Evolutionary conservation across 257 asterid genomes (phyloP), one percentile per base, ranked within the genome.

Genomic region (Forsythia suspensa): DNA sequence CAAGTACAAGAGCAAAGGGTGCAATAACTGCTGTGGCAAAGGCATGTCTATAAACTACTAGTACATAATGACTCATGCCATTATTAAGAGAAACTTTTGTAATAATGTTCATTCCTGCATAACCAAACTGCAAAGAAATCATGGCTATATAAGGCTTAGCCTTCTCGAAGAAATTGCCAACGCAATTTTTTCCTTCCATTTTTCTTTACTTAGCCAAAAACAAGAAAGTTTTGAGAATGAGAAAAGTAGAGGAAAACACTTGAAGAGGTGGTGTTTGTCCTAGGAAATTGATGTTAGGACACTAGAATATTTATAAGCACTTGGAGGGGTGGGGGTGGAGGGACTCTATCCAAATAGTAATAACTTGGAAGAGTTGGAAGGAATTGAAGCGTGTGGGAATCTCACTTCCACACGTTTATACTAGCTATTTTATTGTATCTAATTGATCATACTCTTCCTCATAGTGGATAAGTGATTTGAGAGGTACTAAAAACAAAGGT

Each of bases 31-130:
- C 93, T n/a, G 99, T 89, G 76, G 99, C 99, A 71, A 95, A 93
- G 57, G 99, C 99, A 75, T 95, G 93, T 18, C 99, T 79, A 73
- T 95, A 95, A n/a, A 93, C 99, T 12, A 95, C 99, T 5, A 95
- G 87, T 16, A 91, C 99, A 72, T 93, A 93, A 73, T 93, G 98
- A 83, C 99, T 95, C 97, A 93, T 92, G 79, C 99, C 99, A 59
- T 91, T 80, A 37, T 93, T 91, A 0, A 93, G 97, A 40, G 99
- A 93, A 24, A 93, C 98, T 85, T 95, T 95, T 0, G 99, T 91
- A 39, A 95, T 90, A 18, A 95, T 90, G 71, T 90, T 93, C 99
- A 95, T 95, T 0, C 99, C 99, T 13, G 98, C 99, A 72, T 93
- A 95, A 0, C 99, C 99, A 78, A 95, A 95, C 82, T 95, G 99